phyloP scores from a whole-genome alignment of 805 yeast genomes.

The Monosporozyma solicola region DNA sequence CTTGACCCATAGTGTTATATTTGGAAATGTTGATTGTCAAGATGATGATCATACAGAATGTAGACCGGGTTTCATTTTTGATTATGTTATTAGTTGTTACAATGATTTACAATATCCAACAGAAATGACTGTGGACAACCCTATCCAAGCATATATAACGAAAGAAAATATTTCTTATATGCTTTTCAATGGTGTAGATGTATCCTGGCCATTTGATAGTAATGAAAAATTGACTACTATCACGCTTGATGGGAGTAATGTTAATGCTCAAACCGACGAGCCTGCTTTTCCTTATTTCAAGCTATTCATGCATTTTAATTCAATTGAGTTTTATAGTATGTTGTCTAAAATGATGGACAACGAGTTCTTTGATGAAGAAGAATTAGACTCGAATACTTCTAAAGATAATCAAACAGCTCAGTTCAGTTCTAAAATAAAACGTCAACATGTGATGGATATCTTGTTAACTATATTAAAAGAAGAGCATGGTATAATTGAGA shows the following conservation, averaged over 20 bases:
- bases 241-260: constrained; percentile 7
- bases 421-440: constrained; percentile 31
- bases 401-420: constrained; percentile 3
- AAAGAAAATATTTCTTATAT: constrained; percentile 46
- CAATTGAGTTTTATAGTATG: constrained; percentile 53
- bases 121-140: constrained; percentile 39
- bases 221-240: constrained; percentile 30
- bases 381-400: background rate
- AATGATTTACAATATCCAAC: constrained; percentile 74
- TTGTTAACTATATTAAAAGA: constrained; percentile 48
- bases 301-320: constrained; percentile 44
- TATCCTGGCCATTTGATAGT: constrained; percentile 38
- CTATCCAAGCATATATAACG: constrained; percentile 30
- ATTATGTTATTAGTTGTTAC: constrained; percentile 58
- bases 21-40: background rate
- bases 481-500: constrained; percentile 1
- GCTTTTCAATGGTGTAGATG: constrained; percentile 48
- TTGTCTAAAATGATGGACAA: constrained; percentile 83
- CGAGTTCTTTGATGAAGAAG: constrained; percentile 55
- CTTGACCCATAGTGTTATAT: constrained; percentile 3
- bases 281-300: constrained; percentile 66
- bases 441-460: constrained; percentile 75
- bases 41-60: background rate
- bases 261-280: constrained; percentile 23
- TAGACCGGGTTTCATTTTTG: constrained; percentile 32